phyloP scores from a whole-genome alignment of 805 yeast genomes.

The Brettanomyces naardenensis region DNA sequence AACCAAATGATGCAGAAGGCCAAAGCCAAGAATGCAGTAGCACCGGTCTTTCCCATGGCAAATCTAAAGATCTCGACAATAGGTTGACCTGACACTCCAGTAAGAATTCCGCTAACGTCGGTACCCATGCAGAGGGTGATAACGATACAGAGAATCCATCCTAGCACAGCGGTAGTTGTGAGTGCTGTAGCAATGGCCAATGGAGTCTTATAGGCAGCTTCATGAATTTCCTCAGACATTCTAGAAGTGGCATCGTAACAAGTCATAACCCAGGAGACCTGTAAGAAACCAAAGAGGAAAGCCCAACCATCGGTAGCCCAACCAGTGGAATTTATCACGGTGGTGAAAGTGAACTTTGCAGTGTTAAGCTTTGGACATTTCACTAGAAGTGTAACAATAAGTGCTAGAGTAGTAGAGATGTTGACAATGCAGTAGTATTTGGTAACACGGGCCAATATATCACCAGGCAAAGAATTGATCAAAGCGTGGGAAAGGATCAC shows the following conservation, averaged over 20 bases:
- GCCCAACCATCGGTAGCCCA: conserved; percentile 51
- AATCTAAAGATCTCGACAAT: conserved; percentile 44
- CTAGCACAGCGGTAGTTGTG: conserved; percentile 39
- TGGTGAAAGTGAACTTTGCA: conserved; percentile 39
- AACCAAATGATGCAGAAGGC: conserved; percentile 43
- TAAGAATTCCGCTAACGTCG: conserved; percentile 27
- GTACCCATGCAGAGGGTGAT: conserved; percentile 38
- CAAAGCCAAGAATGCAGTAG: conserved; percentile 41
- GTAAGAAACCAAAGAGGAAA: conserved; percentile 48
- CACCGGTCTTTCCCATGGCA: conserved; percentile 46
- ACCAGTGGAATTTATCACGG: conserved; percentile 38
- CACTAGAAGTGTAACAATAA: conserved; percentile 47
- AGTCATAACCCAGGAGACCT: conserved; percentile 54
- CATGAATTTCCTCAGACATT: conserved; percentile 47
- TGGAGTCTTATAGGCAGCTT: conserved; percentile 50
- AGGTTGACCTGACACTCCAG: conserved; percentile 36
- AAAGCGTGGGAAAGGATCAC: conserved; percentile 40
- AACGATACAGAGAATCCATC: conserved; percentile 42
- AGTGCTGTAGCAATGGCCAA: conserved; percentile 51
- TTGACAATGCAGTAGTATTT: conserved; percentile 43
- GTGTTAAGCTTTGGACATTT: conserved; percentile 40
- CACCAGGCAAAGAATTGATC: conserved; percentile 44
- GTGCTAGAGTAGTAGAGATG: conserved; percentile 40
- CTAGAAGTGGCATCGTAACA: conserved; percentile 49
- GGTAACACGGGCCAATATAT: conserved; percentile 40